Conservation (phyloP, 2,329 filamentous ascomycete genomes). For the Harringtonia lauricola region DNA sequence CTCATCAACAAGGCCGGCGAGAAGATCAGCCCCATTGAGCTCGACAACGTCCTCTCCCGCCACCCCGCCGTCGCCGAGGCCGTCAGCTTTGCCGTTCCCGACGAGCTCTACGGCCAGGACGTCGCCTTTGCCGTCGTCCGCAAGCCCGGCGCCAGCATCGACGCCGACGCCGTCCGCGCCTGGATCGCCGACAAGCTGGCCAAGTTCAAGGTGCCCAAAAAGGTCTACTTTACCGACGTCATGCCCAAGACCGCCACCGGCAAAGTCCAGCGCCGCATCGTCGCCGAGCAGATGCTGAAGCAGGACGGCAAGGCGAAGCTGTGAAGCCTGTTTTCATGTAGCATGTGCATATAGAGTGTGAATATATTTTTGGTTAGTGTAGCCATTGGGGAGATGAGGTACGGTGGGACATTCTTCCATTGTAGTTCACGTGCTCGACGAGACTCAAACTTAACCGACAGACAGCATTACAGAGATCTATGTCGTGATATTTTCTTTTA, state of each 20-base stretch:
- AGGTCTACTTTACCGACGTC: slow-evolving; percentile 69
- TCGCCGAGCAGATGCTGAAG: slow-evolving; percentile 78
- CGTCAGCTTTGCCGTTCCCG: slow-evolving; percentile 72
- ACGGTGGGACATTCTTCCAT: too few relatives aligned
- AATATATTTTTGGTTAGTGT: too few relatives aligned
- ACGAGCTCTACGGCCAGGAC: slow-evolving; percentile 76
- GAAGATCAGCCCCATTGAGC: slow-evolving; percentile 80
- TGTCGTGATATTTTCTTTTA: not conserved
- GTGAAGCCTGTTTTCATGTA: too few relatives aligned
- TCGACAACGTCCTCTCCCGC: slow-evolving; percentile 71
- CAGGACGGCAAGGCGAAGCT: slow-evolving; percentile 47
- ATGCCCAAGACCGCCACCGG: slow-evolving; percentile 92
- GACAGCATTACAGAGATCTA: too few relatives aligned
- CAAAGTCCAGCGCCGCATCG: slow-evolving; percentile 76
- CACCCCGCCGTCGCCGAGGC: slow-evolving; percentile 65
- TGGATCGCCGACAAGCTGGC: slow-evolving; percentile 63
- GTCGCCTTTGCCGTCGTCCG: slow-evolving; percentile 67
- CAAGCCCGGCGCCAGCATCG: slow-evolving; percentile 49
- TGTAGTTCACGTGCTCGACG: too few relatives aligned
- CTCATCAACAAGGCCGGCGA: slow-evolving; percentile 85
- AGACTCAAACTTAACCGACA: too few relatives aligned
- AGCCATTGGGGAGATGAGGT: too few relatives aligned
- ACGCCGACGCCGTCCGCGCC: slow-evolving; percentile 48
- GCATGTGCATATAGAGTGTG: too few relatives aligned
- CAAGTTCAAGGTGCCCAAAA: slow-evolving; percentile 79